phyloP scores from a whole-genome alignment of 164 flowering plant genomes.

The Buxus sempervirens region DNA sequence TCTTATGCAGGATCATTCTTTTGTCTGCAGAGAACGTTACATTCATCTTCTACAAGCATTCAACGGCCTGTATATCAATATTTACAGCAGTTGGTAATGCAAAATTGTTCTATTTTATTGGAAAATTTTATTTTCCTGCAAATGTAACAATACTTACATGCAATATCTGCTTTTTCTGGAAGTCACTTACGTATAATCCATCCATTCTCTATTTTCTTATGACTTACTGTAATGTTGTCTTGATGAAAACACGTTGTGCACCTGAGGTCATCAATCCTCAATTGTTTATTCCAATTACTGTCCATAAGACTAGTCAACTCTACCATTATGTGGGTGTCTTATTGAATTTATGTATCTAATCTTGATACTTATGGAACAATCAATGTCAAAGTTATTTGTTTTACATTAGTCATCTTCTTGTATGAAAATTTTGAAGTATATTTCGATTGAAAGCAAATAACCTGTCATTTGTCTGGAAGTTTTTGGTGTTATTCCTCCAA shows the following conservation, averaged over 20 bases:
- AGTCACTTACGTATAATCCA: neutral
- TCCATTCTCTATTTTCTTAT: neutral
- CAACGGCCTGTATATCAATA: conserved; percentile 39
- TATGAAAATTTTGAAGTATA: no score
- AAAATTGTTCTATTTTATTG: neutral
- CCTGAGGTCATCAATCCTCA: neutral
- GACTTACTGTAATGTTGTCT: no score
- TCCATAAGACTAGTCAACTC: no score
- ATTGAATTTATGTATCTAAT: neutral
- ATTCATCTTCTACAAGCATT: conserved; percentile 20
- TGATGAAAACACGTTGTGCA: neutral
- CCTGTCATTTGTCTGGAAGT: no score
- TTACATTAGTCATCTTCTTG: no score
- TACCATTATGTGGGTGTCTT: no score
- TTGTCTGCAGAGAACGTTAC: conserved; percentile 23
- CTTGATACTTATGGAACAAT: no score
- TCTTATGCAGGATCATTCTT: conserved; percentile 32
- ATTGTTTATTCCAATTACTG: no score
- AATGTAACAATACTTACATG: neutral
- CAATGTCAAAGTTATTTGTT: no score
- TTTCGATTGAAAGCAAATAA: no score
- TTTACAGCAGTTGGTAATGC: conserved; percentile 46
- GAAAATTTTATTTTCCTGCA: neutral
- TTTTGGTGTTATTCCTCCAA: neutral
- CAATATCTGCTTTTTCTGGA: neutral